Base-by-base conservation (phyloP, 495 filamentous ascomycete species). In the Podospora pseudoanserina region DNA sequence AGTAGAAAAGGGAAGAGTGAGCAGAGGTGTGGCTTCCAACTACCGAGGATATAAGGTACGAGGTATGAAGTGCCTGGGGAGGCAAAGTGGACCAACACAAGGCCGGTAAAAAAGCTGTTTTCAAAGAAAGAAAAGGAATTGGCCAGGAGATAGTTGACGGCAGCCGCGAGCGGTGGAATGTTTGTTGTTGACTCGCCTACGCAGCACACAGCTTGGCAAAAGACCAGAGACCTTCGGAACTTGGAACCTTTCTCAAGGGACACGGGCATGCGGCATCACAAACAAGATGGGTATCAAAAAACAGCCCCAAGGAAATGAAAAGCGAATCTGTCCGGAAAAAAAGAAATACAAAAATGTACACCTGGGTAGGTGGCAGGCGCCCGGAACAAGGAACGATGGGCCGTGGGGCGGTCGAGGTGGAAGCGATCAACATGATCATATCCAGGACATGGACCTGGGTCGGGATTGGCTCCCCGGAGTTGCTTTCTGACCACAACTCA, bases 371-470 rank as follows among this genome's bases (percentile, higher is more conserved):
- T 20, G 32, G 54, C 18, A 57, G 61, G 63, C 28, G 32, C 53
- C 61, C 49, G 55, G 67, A 39, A 23, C 54, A 19, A 19, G 55
- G 55, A 58, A 26, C 23, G 55, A 58, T 58, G 55, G 55, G n/a
- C 55, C 55, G 55, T 61, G 49, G 39, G 63, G 56, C 62, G 63
- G 15, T n/a, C n/a, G 61, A 13, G 26, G 60, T 64, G 61, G 26
- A 19, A 59, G 60, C 11, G 67, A 68, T 68, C 67, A 44, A 58
- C 67, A 62, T 55, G 56, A 65, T 65, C 67, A 68, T 56, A 58
- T 58, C 19, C 44, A 49, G 65, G 20, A 28, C 20, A 6, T 15
- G 34, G n/a, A 13, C 49, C 44, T 44, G 39, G 32, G 39, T 49
- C 39, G n/a, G 56, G 67, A 68, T 62, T 65, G 57, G 67, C 26